These are phyloP conservation scores for Polychaeton citri DNA, from an alignment of 2,329 filamentous ascomycete species.

Conservation along the genomic window DNA sequence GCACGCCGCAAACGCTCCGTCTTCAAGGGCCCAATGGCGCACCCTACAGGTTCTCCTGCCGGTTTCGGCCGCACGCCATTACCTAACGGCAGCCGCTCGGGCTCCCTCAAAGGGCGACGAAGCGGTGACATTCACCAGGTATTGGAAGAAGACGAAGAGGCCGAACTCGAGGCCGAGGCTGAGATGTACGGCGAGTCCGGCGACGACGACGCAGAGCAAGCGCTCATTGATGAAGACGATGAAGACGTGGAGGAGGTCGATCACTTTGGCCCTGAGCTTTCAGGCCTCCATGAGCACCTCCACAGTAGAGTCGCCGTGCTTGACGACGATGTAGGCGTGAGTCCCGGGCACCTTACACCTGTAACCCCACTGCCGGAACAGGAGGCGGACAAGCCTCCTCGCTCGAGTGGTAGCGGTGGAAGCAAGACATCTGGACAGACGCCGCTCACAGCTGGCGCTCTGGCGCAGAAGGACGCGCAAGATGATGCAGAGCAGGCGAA, in stretches of 20 bases:
- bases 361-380: slow-evolving; percentile 1
- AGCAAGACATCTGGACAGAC: background rate
- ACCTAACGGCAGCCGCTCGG: slow-evolving; percentile 20
- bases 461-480: slow-evolving; percentile 15
- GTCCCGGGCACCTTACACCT: background rate
- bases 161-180: slow-evolving; percentile 6
- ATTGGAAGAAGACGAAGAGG: slow-evolving; percentile 18
- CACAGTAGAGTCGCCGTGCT: background rate
- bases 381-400: slow-evolving; percentile 7
- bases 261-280: slow-evolving; percentile 16
- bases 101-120: slow-evolving; percentile 52
- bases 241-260: slow-evolving; percentile 13
- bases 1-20: slow-evolving; percentile 68
- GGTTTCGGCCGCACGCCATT: slow-evolving; percentile 9
- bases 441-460: slow-evolving; percentile 17
- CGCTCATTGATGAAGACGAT: slow-evolving; percentile 7
- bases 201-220: slow-evolving; percentile 3
- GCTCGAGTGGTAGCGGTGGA: slow-evolving; percentile 2
- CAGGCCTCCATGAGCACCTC: slow-evolving; percentile 1
- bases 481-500: slow-evolving; percentile 5
- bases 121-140: slow-evolving; percentile 62
- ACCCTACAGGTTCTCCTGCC: slow-evolving; percentile 28
- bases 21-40: slow-evolving; percentile 61
- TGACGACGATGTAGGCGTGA: background rate
- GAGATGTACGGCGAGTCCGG: slow-evolving; percentile 9